phyloP scores from a whole-genome alignment of 2,329 filamentous ascomycete species.

The Bipolaris cookei region DNA sequence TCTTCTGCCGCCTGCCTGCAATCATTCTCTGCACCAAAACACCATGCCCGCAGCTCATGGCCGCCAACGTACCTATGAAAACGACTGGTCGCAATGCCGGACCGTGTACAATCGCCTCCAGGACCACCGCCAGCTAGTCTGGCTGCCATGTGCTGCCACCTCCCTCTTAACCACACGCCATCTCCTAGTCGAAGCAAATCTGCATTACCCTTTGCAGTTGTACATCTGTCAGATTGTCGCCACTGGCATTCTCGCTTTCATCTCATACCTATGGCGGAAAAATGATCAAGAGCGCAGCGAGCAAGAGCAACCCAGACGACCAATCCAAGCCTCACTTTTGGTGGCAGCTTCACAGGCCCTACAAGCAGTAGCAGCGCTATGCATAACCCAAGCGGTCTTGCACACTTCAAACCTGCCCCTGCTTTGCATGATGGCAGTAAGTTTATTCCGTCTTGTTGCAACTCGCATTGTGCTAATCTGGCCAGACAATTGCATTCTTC shows the following conservation, averaged over 20 bases:
- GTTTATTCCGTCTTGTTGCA: slow-evolving; percentile 4
- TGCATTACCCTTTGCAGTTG: slow-evolving; percentile 33
- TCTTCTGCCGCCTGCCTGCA: slow-evolving; percentile 2
- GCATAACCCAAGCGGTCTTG: slow-evolving; percentile 37
- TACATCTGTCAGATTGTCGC: slow-evolving; percentile 22
- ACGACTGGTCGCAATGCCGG: not conserved
- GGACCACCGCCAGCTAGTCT: slow-evolving; percentile 15
- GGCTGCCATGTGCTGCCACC: slow-evolving; percentile 25
- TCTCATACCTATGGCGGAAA: slow-evolving; percentile 1
- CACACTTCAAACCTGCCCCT: slow-evolving; percentile 42
- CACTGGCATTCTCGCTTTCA: slow-evolving; percentile 9
- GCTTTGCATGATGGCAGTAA: slow-evolving; percentile 39
- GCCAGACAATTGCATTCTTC: slow-evolving; percentile 26
- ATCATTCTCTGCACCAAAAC: not conserved
- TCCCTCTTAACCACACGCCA: slow-evolving; percentile 31
- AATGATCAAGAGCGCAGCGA: slow-evolving; percentile 1
- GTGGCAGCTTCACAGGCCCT: slow-evolving; percentile 13
- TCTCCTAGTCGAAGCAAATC: slow-evolving; percentile 31
- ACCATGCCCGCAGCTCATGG: slow-evolving; percentile 7
- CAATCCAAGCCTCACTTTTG: slow-evolving; percentile 9
- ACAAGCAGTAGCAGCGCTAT: slow-evolving; percentile 30
- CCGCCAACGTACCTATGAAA: not conserved
- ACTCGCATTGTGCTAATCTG: slow-evolving; percentile 6
- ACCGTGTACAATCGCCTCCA: slow-evolving; percentile 9
- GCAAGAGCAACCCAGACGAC: not conserved